Base-by-base conservation (phyloP, 2,329 filamentous ascomycete genomes). In the Colletotrichum sp. region DNA sequence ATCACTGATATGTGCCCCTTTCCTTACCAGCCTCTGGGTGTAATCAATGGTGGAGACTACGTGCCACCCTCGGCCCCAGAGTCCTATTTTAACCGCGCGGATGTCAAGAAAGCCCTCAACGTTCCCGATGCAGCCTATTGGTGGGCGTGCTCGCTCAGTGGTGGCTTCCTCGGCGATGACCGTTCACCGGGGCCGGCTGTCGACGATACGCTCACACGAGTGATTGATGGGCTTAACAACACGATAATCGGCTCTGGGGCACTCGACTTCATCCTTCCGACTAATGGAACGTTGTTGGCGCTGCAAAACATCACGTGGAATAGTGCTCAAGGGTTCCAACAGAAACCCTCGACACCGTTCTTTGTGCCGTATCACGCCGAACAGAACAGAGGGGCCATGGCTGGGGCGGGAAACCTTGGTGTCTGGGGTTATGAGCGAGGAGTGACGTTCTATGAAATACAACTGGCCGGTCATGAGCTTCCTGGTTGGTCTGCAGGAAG, bases 271-370 rank as follows among this genome's bases (percentile, higher is more conserved):
- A 86, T 94, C 69, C 86, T 95, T 7, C 86, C 92, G 59, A 84
- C 87, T 77, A 93, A 94, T 77, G 93, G 93, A 9, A 91, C 91
- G 0, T 85, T 94, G 5, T 83, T 93, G 60, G 89, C 89, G 2
- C 91, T 94, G 68, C 93, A 95, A 81, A 95, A 95, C 82, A 93
- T 94, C 92, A 94, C 92, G 0, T 95, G 91, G 91, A 89, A 90
- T 67, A 93, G 92, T 4, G 81, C 84, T 0, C 92, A 94, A 78
- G 93, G 93, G 0, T 94, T 95, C 85, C 88, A 90, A 62, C 80
- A 82, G 2, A 52, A 84, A 84, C 1, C 92, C 92, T 0, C 32
- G 34, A 15, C 70, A 60, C 6, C 64, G 24, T 69, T 79, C 24
- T 77, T 71, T 44, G 72, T 69, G 2, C 78, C 78, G 0, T 69